Base-by-base conservation (phyloP, 2,329 filamentous ascomycete species). In the Fusarium marasasianum region DNA sequence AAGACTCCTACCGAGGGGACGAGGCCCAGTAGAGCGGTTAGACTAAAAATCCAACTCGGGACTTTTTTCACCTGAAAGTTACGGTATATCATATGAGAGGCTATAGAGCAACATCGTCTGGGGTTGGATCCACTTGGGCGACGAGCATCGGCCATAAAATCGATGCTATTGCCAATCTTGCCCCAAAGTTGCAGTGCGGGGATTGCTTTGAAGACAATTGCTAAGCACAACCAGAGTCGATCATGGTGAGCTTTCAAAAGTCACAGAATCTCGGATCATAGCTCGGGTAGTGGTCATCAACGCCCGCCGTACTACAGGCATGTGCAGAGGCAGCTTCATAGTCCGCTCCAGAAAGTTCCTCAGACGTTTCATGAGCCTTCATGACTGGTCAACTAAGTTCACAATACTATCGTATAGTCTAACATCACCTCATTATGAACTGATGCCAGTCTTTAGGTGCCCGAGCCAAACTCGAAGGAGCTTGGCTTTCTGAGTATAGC, bases 371-470 rank as follows among this genome's bases (percentile, higher is more conserved):
- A 26, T 22, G n/a, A 64, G 31, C 20, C 38, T 47, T 35, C 33
- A 33, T 63, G 65, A 57, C 51, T 69, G 51, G 60, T 40, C 63
- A 60, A 58, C 48, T 33, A 71, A 71, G 57, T 71, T 72, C 54
- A 53, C 18, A 38, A 29, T 20, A 17, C 14, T 47, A 22, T 44
- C 22, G 15, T 44, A 18, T 8, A 50, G 31, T 53, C 38, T 15
- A 22, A 14, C 22, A 51, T 45, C 54, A 38, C 26, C 29, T 40
- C 37, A 51, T 58, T n/a, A 43, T 38, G 59, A 61, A 51, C 63
- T 57, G 64, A 76, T 63, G 31, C 62, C 64, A 43, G 71, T 55
- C 45, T 45, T 33, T 29, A 47, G 22, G 43, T 70, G 54, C 43
- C 48, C 43, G 26, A 20, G n/a, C 53, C 61, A 56, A 48, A 14